These are phyloP conservation scores for Lyophyllum semitale DNA, from an alignment of 768 basidiomycete genomes.

Conservation along the genomic window DNA sequence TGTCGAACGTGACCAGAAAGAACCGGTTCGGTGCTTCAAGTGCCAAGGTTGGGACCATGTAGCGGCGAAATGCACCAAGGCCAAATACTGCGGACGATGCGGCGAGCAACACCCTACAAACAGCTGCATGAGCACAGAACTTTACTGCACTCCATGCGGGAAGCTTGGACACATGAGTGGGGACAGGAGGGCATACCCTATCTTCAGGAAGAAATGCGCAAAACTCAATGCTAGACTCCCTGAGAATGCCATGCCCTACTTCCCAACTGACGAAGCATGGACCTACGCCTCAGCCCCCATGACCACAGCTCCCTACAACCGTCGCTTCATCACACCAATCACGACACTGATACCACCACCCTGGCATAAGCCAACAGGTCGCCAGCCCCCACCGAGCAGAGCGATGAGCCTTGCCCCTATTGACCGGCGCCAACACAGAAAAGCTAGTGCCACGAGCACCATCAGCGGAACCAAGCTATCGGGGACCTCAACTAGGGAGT, in stretches of 20 bases:
- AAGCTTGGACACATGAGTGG: constrained; percentile 18
- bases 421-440: background rate
- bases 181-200: constrained; percentile 18
- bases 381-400: background rate
- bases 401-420: background rate
- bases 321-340: background rate
- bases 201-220: background rate
- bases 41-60: constrained; percentile 22
- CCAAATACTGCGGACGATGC: constrained; percentile 17
- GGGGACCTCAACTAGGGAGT: background rate
- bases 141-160: constrained; percentile 17
- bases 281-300: background rate
- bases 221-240: background rate
- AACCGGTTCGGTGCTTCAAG: constrained; percentile 17
- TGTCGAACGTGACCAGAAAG: background rate
- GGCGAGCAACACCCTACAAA: background rate
- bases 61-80: constrained; percentile 12
- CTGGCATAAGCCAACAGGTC: background rate
- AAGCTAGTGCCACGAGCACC: background rate
- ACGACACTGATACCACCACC: background rate
- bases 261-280: constrained; percentile 1
- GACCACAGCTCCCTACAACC: background rate
- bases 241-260: constrained; percentile 12
- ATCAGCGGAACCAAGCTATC: background rate
- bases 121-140: background rate